Evolutionary conservation across 352 stramenopile species (phyloP), one percentile per base, ranked within the genome.

Genomic region (Globisporangium radiosum): DNA sequence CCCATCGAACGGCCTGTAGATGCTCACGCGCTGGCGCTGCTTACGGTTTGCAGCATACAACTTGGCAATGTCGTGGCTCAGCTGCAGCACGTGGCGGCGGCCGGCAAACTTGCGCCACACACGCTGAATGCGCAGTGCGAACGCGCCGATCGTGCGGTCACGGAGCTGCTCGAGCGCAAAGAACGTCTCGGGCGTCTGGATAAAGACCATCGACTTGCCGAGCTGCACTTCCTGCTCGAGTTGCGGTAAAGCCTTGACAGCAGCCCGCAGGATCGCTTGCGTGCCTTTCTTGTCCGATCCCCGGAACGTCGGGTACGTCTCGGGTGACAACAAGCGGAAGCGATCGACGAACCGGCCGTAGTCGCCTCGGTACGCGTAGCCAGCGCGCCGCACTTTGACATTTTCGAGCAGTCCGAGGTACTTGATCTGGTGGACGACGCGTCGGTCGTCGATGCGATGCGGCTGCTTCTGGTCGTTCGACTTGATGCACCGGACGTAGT

Each of bases 401-500:
- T 95, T 95, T 54, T 95, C 86, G 40, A 95, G 71, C 54, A 95
- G 63, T 39, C 86, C 86, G 39, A 95, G 64, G 51, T 95, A 95
- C 60, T 95, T 88, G 64, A 94, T 94, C 63, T 95, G 86, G 57
- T 95, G 86, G 17, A 92, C 54, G 9, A 95, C 87, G 15, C 89
- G 85, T 7, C 87, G 76, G 42, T 92, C 85, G 54, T 97, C 85
- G 60, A 95, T 87, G 49, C 85, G 78, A 63, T 92, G 88, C 5
- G 87, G 55, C 44, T 88, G 75, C 52, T 96, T 96, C 47, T 94
- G 75, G 62, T 96, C 89, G 59, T 97, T 97, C 4, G 85, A 92
- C 65, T 97, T 96, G 59, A 97, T 95, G 58, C 86, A 96, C n/a
- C 88, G 85, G 52, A 96, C 87, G 52, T 97, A 96, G 56, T 95